These are phyloP conservation scores for Peronospora belbahrii DNA, from an alignment of 352 stramenopile genomes.

Conservation along the genomic window DNA sequence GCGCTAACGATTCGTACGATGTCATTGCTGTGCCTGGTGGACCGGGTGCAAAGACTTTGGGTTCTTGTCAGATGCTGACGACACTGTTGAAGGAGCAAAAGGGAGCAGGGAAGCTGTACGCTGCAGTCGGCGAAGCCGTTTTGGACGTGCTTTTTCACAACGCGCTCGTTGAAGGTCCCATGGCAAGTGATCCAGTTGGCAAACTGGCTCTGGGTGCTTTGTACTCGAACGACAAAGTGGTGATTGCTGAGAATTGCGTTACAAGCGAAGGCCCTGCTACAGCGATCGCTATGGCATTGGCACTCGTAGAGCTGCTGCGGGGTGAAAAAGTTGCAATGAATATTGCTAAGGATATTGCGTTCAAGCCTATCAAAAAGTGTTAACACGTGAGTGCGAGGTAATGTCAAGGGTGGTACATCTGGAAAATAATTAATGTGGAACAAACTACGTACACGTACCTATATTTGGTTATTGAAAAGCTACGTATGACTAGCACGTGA, in stretches of 20 bases:
- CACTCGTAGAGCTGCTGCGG: slow-evolving; percentile 52
- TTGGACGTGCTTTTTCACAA: slow-evolving; percentile 52
- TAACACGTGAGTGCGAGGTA: no score
- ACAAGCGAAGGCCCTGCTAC: slow-evolving; percentile 58
- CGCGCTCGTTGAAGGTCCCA: slow-evolving; percentile 34
- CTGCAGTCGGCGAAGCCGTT: slow-evolving; percentile 43
- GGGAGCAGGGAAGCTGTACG: slow-evolving; percentile 34
- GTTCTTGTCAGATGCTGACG: slow-evolving; percentile 32
- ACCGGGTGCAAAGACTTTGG: slow-evolving; percentile 39
- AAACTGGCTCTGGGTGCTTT: slow-evolving; percentile 34
- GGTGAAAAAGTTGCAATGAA: slow-evolving; percentile 30
- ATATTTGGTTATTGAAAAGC: no score
- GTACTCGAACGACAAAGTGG: slow-evolving; percentile 44
- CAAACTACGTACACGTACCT: no score
- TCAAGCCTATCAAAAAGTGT: slow-evolving; percentile 24
- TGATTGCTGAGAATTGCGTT: slow-evolving; percentile 55
- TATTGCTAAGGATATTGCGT: slow-evolving; percentile 25
- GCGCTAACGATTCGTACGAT: slow-evolving; percentile 48
- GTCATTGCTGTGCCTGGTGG: slow-evolving; percentile 61
- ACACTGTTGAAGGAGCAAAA: slow-evolving; percentile 52
- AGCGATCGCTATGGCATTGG: slow-evolving; percentile 44
- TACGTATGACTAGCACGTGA: no score
- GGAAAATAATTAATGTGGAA: no score
- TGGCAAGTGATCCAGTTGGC: slow-evolving; percentile 37
- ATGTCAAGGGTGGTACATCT: no score